phyloP scores from a whole-genome alignment of 164 flowering plant species.

The Dillenia turbinata region DNA sequence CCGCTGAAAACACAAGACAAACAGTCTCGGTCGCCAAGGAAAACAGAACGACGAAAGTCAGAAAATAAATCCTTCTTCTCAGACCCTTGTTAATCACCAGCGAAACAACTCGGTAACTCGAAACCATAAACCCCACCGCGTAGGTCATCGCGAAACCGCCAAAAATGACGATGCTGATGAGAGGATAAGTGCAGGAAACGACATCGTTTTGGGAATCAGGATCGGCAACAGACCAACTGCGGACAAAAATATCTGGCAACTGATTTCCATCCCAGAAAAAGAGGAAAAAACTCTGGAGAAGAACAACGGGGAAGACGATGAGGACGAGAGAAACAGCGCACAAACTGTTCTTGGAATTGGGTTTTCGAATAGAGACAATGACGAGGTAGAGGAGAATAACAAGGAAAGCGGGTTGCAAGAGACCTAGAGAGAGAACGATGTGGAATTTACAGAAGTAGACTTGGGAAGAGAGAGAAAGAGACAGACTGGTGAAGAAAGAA shows the following conservation, averaged over 20 bases:
- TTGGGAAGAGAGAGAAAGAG: constrained; percentile 21
- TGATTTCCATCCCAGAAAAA: constrained; percentile 9
- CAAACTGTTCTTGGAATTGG: constrained; percentile 10
- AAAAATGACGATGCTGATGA: constrained; percentile 34
- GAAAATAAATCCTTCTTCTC: constrained; percentile 34
- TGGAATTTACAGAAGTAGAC: constrained; percentile 44
- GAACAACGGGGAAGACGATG: constrained; percentile 27
- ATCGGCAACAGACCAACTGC: constrained; percentile 9
- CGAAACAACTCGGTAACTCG: constrained; percentile 42
- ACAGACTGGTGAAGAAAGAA: constrained; percentile 9
- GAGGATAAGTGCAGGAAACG: constrained; percentile 49
- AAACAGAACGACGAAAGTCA: constrained; percentile 29
- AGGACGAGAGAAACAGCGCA: constrained; percentile 14
- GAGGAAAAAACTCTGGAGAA: constrained; percentile 30
- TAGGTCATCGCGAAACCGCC: constrained; percentile 36
- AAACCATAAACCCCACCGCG: constrained; percentile 30
- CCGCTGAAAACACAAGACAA: constrained; percentile 26
- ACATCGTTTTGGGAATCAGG: not conserved
- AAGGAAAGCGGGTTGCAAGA: constrained; percentile 60
- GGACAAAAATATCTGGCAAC: constrained; percentile 16
- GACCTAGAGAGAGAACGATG: constrained; percentile 50
- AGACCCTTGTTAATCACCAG: constrained; percentile 64
- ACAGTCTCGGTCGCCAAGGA: constrained; percentile 31
- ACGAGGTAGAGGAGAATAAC: constrained; percentile 55
- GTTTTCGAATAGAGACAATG: constrained; percentile 37